Evolutionary conservation across 2,329 filamentous ascomycete species (phyloP).

Genomic region (Orbilia brochopaga): DNA sequence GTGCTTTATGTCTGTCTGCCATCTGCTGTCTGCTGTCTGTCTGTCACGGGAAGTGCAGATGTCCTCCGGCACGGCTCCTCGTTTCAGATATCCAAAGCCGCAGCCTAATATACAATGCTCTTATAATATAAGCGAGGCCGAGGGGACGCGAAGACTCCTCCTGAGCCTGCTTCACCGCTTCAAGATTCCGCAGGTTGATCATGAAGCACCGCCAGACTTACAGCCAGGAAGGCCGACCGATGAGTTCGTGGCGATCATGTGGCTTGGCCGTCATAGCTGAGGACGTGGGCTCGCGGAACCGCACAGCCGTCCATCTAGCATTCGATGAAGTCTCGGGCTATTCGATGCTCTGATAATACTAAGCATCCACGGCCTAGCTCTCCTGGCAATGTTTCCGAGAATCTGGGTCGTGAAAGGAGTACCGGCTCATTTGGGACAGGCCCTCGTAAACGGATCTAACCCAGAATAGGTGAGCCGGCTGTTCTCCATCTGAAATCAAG

Average conservation of each 20-base stretch:
- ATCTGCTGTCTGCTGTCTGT: neutral
- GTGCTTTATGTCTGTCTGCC: no score
- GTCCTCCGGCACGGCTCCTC: conserved; percentile 3
- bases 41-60: neutral
- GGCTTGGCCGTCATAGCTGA: neutral
- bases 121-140: conserved; percentile 1
- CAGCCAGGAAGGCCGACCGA: no score
- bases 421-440: no score
- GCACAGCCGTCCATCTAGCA: no score
- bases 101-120: conserved; percentile 4
- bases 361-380: no score
- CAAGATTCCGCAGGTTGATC: no score
- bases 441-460: neutral
- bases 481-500: no score
- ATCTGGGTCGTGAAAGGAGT: no score
- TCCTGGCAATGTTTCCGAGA: no score
- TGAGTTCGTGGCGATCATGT: no score
- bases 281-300: neutral
- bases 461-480: neutral
- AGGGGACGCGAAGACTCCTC: neutral
- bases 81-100: conserved; percentile 3
- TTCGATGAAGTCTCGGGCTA: no score
- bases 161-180: neutral
- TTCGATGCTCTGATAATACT: no score
- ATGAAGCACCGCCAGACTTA: neutral